These are phyloP conservation scores for Podaxis rugospora DNA, from an alignment of 768 basidiomycete genomes.

Conservation along the genomic window DNA sequence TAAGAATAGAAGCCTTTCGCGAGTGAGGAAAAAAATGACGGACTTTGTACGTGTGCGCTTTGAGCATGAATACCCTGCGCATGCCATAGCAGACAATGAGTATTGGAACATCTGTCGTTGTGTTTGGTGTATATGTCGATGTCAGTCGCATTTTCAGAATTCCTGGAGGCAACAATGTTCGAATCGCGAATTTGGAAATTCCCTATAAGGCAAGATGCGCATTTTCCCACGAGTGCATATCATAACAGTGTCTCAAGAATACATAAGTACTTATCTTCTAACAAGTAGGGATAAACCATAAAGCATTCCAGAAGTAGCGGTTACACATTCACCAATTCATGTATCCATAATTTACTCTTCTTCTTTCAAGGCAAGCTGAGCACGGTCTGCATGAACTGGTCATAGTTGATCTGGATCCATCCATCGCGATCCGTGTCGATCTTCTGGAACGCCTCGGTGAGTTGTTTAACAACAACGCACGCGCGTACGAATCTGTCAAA, in stretches of 20 bases:
- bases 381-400: constrained; percentile 67
- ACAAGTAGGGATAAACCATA: not conserved
- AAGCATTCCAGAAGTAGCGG: not conserved
- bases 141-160: not conserved
- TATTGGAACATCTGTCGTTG: not conserved
- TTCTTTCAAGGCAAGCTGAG: constrained; percentile 50
- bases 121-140: constrained; percentile 3
- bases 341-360: not conserved
- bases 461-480: constrained; percentile 77
- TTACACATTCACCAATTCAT: not conserved
- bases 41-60: not conserved
- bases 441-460: constrained; percentile 64
- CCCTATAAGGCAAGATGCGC: not conserved
- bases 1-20: not conserved
- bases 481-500: constrained; percentile 88
- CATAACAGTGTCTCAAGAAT: not conserved
- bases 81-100: constrained; percentile 6
- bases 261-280: not conserved
- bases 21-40: not conserved
- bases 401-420: constrained; percentile 74
- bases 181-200: not conserved
- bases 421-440: constrained; percentile 64
- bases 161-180: not conserved
- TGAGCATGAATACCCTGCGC: constrained; percentile 5
- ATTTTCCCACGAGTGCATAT: not conserved